Evolutionary conservation across 768 basidiomycete genomes (phyloP).

Genomic region (Neoboletus brunneissimus): DNA sequence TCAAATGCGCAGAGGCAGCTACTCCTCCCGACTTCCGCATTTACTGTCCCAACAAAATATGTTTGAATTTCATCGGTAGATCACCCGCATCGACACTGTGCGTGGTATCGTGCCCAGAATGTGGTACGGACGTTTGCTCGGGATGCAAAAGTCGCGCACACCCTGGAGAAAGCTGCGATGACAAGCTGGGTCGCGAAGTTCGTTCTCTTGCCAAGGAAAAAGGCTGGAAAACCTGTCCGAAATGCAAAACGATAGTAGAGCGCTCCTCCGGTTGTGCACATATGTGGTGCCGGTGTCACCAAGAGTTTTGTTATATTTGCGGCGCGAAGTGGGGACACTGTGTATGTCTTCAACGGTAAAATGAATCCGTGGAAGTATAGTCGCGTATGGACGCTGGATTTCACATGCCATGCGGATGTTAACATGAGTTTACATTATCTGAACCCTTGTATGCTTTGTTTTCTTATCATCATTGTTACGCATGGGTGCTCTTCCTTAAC

Average conservation of each 20-base stretch:
- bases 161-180: constrained; percentile 36
- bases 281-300: constrained; percentile 52
- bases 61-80: constrained; percentile 51
- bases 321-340: constrained; percentile 12
- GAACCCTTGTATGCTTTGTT: not conserved
- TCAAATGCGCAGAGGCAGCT: constrained; percentile 47
- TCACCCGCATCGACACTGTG: constrained; percentile 23
- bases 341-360: not conserved
- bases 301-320: constrained; percentile 24
- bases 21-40: constrained; percentile 43
- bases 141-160: constrained; percentile 50
- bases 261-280: constrained; percentile 52
- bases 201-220: constrained; percentile 44
- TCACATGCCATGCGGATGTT: not conserved
- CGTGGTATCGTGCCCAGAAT: constrained; percentile 39
- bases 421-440: not conserved
- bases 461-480: not conserved
- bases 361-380: not conserved
- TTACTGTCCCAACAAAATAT: constrained; percentile 47
- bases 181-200: constrained; percentile 42
- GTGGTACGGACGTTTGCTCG: constrained; percentile 41
- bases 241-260: constrained; percentile 54
- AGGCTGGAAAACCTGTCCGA: constrained; percentile 62
- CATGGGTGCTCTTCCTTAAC: no score
- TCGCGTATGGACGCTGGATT: not conserved